Evolutionary conservation across 2,329 filamentous ascomycete species (phyloP).

Genomic region (Colletotrichum sp.): DNA sequence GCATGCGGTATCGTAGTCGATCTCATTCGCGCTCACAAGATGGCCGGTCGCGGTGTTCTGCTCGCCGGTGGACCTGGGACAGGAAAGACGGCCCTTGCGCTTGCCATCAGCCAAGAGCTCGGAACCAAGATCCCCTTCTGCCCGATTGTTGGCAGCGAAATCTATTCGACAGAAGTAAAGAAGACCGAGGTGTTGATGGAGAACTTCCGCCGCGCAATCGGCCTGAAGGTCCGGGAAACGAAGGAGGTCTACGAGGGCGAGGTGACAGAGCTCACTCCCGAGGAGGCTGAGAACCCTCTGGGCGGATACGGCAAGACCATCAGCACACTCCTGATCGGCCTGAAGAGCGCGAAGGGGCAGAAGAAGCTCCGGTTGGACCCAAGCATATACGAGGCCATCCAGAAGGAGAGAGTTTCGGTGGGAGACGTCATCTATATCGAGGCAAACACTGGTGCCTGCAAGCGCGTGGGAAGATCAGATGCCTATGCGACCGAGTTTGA

Average conservation of each 20-base stretch:
- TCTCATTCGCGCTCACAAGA: constrained; percentile 94
- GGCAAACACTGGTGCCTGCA: constrained; percentile 97
- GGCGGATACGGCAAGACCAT: constrained; percentile 98
- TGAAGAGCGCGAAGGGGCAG: constrained; percentile 95
- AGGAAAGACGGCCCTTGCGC: constrained; percentile 94
- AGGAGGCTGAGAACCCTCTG: constrained; percentile 97
- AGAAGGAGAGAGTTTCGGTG: constrained; percentile 95
- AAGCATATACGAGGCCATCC: constrained; percentile 98
- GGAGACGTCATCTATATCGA: constrained; percentile 99
- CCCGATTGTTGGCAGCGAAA: constrained; percentile 96
- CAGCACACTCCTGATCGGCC: constrained; percentile 89
- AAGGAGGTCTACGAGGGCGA: constrained; percentile 99
- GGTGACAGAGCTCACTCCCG: constrained; percentile 95
- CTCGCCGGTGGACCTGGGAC: constrained; percentile 95
- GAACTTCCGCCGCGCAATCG: constrained; percentile 97
- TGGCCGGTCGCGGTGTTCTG: constrained; percentile 93
- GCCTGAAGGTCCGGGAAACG: constrained; percentile 94
- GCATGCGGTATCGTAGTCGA: constrained; percentile 96
- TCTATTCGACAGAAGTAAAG: constrained; percentile 98
- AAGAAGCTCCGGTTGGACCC: constrained; percentile 98
- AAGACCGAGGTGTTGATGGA: constrained; percentile 99
- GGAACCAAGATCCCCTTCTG: constrained; percentile 99
- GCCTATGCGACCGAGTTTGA: constrained; percentile 99
- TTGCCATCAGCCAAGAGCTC: constrained; percentile 95
- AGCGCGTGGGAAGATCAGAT: constrained; percentile 93